phyloP scores from a whole-genome alignment of 805 yeast genomes.

The Teunomyces gatunensis region DNA sequence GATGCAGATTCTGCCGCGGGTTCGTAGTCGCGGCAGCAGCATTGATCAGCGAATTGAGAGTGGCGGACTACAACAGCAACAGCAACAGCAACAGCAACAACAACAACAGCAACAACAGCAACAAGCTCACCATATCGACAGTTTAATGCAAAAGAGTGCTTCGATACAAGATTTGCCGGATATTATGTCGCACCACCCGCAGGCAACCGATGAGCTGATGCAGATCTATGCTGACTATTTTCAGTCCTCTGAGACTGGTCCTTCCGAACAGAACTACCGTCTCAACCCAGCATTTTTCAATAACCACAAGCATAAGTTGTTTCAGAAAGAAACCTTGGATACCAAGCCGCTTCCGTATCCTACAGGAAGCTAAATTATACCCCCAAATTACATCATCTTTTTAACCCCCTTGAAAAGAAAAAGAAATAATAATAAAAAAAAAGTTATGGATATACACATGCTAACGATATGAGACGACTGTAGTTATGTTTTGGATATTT shows the following conservation, averaged over 20 bases:
- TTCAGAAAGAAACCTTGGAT: constrained; percentile 5
- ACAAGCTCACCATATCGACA: not conserved
- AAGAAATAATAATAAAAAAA: not conserved
- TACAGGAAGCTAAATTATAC: not conserved
- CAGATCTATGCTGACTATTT: not conserved
- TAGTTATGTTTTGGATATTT: not conserved
- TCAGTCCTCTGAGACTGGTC: not conserved
- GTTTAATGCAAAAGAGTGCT: not conserved
- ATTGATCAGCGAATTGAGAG: not conserved
- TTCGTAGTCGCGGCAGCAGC: not conserved
- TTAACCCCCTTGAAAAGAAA: not conserved
- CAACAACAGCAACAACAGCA: too few species aligned
- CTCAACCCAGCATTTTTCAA: constrained; percentile 7
- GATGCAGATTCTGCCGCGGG: not conserved
- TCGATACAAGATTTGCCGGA: not conserved
- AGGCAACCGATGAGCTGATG: not conserved
- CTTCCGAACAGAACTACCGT: constrained; percentile 2
- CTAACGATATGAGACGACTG: not conserved
- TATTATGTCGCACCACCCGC: not conserved
- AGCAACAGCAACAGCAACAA: too few species aligned
- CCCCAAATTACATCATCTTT: not conserved
- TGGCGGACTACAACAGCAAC: not conserved
- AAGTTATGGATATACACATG: too few species aligned
- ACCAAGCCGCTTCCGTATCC: constrained; percentile 7
- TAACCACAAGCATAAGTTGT: constrained; percentile 10